These are phyloP conservation scores for Chalciporus piperatus DNA, from an alignment of 768 basidiomycete genomes.

Conservation along the genomic window DNA sequence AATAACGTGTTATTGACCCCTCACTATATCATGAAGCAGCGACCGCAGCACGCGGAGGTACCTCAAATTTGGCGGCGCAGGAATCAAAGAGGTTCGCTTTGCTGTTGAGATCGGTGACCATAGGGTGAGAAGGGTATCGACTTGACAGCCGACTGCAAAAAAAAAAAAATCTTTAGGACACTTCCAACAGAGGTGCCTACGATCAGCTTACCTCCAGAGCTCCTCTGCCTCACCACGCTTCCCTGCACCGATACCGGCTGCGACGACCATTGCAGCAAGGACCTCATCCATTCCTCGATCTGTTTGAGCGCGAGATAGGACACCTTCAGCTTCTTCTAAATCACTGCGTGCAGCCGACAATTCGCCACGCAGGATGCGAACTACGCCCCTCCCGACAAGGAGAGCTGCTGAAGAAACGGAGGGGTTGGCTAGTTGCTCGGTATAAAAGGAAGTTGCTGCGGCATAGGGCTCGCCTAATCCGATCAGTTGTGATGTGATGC, in stretches of 20 bases:
- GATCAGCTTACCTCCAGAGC: slow-evolving; percentile 58
- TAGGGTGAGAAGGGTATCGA: slow-evolving; percentile 66
- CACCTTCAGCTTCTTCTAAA: slow-evolving; percentile 59
- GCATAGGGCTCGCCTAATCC: slow-evolving; percentile 32
- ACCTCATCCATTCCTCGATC: slow-evolving; percentile 53
- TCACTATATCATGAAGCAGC: slow-evolving; percentile 6
- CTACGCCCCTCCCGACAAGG: slow-evolving; percentile 75
- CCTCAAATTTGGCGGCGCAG: slow-evolving; percentile 52
- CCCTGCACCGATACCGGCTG: slow-evolving; percentile 51
- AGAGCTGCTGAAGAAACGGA: slow-evolving; percentile 71
- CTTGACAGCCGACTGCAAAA: slow-evolving; percentile 38
- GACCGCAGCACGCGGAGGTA: slow-evolving; percentile 50
- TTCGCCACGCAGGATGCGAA: slow-evolving; percentile 75
- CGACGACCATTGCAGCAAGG: slow-evolving; percentile 64
- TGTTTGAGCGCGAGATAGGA: slow-evolving; percentile 45
- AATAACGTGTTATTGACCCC: background rate
- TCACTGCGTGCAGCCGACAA: slow-evolving; percentile 75
- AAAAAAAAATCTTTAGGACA: slow-evolving; percentile 5
- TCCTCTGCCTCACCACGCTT: slow-evolving; percentile 66
- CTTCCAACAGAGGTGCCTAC: background rate
- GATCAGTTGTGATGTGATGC: background rate
- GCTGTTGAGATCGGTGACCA: slow-evolving; percentile 56
- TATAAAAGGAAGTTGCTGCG: slow-evolving; percentile 62
- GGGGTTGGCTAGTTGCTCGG: slow-evolving; percentile 80
- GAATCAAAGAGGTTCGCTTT: slow-evolving; percentile 68